Conservation (phyloP, 176 grass and related monocot genomes). For the Oryza glumipatula region DNA sequence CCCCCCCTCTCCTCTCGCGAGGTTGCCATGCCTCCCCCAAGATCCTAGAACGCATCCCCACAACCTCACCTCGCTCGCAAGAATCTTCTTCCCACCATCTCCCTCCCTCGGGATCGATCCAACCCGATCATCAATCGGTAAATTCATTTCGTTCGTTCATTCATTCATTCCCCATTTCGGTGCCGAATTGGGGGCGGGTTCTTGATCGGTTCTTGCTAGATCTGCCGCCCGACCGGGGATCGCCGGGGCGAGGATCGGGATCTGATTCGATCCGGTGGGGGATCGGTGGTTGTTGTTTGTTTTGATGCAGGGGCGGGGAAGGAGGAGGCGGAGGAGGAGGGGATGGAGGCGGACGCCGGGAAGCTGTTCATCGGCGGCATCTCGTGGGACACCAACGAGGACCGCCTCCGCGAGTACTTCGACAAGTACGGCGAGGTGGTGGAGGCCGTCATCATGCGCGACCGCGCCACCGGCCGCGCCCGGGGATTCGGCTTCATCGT, state of each 20-base stretch:
- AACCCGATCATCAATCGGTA: neutral
- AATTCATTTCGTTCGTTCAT: neutral
- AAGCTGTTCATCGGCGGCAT: conserved; percentile 96
- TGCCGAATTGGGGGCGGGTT: conserved; percentile 34
- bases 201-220: conserved; percentile 54
- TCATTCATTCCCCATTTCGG: conserved; percentile 19
- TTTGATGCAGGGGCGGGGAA: conserved; percentile 28
- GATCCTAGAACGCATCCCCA: conserved; percentile 49
- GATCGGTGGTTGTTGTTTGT: neutral
- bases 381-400: conserved; percentile 98
- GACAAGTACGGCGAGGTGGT: conserved; percentile 83
- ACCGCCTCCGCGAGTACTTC: conserved; percentile 82
- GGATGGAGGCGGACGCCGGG: conserved; percentile 77
- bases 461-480: conserved; percentile 71
- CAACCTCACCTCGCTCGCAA: neutral
- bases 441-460: conserved; percentile 88
- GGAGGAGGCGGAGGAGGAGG: neutral
- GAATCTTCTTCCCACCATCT: neutral
- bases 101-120: neutral
- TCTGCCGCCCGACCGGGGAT: conserved; percentile 31
- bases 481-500: conserved; percentile 91
- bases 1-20: neutral
- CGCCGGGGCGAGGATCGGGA: conserved; percentile 32
- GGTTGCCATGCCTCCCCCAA: conserved; percentile 66
- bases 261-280: conserved; percentile 48